These are phyloP conservation scores for Mycena maculata DNA, from an alignment of 768 basidiomycete species.

Conservation along the genomic window DNA sequence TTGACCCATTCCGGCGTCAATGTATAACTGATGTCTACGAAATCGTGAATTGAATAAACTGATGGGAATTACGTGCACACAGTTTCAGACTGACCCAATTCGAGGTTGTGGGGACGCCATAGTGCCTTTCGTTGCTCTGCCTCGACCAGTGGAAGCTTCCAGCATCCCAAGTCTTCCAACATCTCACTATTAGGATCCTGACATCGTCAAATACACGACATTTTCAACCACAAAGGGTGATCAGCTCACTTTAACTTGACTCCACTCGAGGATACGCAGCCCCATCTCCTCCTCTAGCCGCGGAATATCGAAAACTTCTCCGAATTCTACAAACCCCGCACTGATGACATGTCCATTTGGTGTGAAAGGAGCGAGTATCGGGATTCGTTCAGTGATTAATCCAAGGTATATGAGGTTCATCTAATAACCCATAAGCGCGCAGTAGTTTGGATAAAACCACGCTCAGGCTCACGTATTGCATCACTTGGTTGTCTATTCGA, in stretches of 20 bases:
- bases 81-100: slow-evolving; percentile 32
- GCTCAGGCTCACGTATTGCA: not conserved
- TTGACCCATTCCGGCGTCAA: slow-evolving; percentile 31
- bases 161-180: slow-evolving; percentile 7
- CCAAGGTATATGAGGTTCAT: slow-evolving; percentile 10
- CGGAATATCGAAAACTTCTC: not conserved
- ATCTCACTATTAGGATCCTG: not conserved
- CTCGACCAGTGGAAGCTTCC: not conserved
- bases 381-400: slow-evolving; percentile 5
- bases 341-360: not conserved
- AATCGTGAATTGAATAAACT: not conserved
- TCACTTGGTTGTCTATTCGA: slow-evolving; percentile 8
- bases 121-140: not conserved
- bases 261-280: not conserved
- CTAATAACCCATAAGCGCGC: not conserved
- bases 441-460: too few relatives aligned
- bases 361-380: not conserved
- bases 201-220: not conserved
- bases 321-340: not conserved
- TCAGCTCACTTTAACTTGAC: not conserved
- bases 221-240: not conserved
- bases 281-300: not conserved
- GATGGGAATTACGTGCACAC: not conserved
- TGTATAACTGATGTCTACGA: slow-evolving; percentile 39
- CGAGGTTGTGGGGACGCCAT: slow-evolving; percentile 4